Conservation (phyloP, 331 rosid species). For the Prunus yedoensis region DNA sequence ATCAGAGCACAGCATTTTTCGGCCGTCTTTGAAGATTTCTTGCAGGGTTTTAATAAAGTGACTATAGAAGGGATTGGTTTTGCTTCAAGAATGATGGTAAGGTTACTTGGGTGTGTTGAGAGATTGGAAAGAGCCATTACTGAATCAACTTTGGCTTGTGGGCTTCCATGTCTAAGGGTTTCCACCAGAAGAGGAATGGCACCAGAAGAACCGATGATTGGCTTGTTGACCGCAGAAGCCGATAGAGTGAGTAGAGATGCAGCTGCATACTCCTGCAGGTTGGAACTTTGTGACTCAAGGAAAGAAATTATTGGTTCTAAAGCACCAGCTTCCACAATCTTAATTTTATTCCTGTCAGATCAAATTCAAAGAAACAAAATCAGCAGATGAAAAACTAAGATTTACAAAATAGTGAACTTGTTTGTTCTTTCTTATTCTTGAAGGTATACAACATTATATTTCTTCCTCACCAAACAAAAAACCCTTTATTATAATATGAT, state of each 20-base stretch:
- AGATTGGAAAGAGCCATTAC: slow-evolving; percentile 96
- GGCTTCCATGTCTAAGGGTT: slow-evolving; percentile 67
- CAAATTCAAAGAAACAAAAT: background rate
- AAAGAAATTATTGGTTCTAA: slow-evolving; percentile 74
- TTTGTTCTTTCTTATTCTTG: background rate
- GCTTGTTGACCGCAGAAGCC: slow-evolving; percentile 78
- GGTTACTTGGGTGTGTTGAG: slow-evolving; percentile 62
- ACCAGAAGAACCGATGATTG: slow-evolving; percentile 70
- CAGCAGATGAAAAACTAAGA: background rate
- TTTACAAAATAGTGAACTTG: background rate
- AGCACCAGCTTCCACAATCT: slow-evolving; percentile 89
- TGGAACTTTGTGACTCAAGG: slow-evolving; percentile 60
- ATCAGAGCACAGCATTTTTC: slow-evolving; percentile 85
- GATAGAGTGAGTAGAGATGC: slow-evolving; percentile 90
- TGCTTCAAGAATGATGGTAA: slow-evolving; percentile 53
- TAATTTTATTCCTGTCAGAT: slow-evolving; percentile 78
- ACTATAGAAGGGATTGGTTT: slow-evolving; percentile 69
- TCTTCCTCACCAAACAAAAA: slow-evolving; percentile 25
- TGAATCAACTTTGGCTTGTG: slow-evolving; percentile 86
- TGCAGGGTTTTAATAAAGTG: slow-evolving; percentile 62
- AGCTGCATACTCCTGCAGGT: slow-evolving; percentile 75
- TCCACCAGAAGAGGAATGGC: slow-evolving; percentile 89
- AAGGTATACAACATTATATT: slow-evolving; percentile 21
- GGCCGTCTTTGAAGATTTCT: slow-evolving; percentile 85
- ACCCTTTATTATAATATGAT: slow-evolving; percentile 7